Base-by-base conservation (phyloP, 2,329 filamentous ascomycete genomes). In the Neoarthrinium moseri region DNA sequence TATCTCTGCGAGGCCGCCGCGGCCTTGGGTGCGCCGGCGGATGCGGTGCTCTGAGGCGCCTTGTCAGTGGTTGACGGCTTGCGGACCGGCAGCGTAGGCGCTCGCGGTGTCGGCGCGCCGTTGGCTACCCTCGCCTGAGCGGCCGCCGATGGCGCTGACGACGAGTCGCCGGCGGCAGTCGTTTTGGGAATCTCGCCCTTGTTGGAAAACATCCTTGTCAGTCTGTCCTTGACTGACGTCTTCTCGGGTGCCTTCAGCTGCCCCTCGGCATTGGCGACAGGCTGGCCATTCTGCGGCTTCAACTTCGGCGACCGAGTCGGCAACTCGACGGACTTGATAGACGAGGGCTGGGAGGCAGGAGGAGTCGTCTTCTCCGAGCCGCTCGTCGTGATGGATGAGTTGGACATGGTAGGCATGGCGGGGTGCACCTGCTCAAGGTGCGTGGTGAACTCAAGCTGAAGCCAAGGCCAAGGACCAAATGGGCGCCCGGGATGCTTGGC, bases 141-240 rank as follows among this genome's bases (percentile, higher is more conserved):
- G 68, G 15, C 67, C 54, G 43, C 64, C 24, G 45, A n/a, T 22
- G 34, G 38, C 38, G 50, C 12, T 41, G 57, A 40, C 58, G 69
- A 63, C 32, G 64, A 54, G 42, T 68, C 67, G 47, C 59, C 56
- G 35, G 60, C 15, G 24, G 32, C 13, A 21, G 41, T 36, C 3
- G 32, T 51, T 50, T 65, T 67, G 35, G 66, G 63, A 29, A 66
- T 53, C 17, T 70, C 60, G 44, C 83, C 80, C 60, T 78, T 82
- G 53, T 71, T 75, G 44, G 76, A 81, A 65, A 85, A 85, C 75
- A 85, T 85, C 69, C 81, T 77, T 32, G 80, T 79, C 46, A 85
- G 62, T 37, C 80, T 77, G 59, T 83, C 80, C 61, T 84, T 85
- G 66, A 85, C 80, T 12, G 80, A 81, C 3, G 75, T 63, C 62